Base-by-base conservation (phyloP, 208 protist species). In the Trypanosoma conorhini region DNA sequence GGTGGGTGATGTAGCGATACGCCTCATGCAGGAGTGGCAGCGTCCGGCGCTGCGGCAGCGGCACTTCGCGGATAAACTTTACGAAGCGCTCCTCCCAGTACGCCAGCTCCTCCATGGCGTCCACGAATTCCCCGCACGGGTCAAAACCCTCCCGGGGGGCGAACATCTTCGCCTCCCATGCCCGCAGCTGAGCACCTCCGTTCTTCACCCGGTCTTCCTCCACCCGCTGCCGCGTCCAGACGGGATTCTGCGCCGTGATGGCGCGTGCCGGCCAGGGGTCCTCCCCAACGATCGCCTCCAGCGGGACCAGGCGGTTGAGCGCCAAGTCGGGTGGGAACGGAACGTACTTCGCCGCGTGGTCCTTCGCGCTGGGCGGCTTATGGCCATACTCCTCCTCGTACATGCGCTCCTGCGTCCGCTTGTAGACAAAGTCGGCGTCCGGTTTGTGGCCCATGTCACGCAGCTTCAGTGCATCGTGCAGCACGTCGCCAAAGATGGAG, bases 381-480 rank as follows among this genome's bases (percentile, higher is more conserved):
- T 75, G 77, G 15, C 90, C 90, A 69, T 93, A 89, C 79, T 92
- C 83, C 70, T 81, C 87, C 76, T 92, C 90, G 71, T 95, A 95
- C 58, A 93, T 77, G 38, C 87, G 82, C 70, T 95, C 87, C 76
- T 92, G 90, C 12, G 87, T 83, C 1, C 82, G 82, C 66, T 95
- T 92, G 79, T 95, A 93, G 12, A 95, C 77, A 74, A 95, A 95
- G 67, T 95, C 87, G 8, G 79, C 59, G 21, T 77, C 80, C 12
- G 90, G 85, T 74, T 92, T 89, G 63, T 93, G 74, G n/a, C 90
- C 90, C 74, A 83, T 79, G 73, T 95, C 90, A 7, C 90, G 87
- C 78, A 93, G 22, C 35, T 48, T 62, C 22, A 95, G 73, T 13
- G 90, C 90, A 33, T 95, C 90, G 76, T 95, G 78, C 66, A 95